Evolutionary conservation across 2,329 filamentous ascomycete genomes (phyloP), one percentile per base, ranked within the genome.

Genomic region (Capronia epimyces): DNA sequence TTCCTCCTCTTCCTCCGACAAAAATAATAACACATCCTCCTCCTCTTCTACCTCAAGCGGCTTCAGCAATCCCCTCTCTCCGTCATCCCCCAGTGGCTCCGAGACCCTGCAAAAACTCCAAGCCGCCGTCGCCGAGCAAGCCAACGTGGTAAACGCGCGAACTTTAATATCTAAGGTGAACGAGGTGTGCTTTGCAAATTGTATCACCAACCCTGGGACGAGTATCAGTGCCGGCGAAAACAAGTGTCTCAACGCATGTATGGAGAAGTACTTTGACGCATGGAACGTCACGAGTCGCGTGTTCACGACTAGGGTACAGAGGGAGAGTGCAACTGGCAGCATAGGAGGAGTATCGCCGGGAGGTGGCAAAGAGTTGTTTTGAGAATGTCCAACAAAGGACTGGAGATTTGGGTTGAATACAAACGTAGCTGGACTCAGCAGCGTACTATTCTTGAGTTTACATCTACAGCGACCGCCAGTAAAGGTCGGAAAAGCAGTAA

Each of bases 221-320:
- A 81, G 80, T 47, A 71, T 90, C 49, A 83, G 82, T 43, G 79
- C 76, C 69, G 70, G 77, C 69, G 87, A 91, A 68, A 75, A 81
- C 65, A 75, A 78, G 18, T 91, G 87, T 73, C 77, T 87, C 64
- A 86, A 79, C 16, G 75, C 78, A 54, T 91, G 87, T 74, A 87
- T 89, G 81, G 86, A 90, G 63, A 90, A 90, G 70, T 91, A 90
- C 75, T 87, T 90, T 76, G 72, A 77, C 25, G 79, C 85, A 9
- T 91, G 87, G 87, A 89, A 89, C 71, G 73, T 78, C 57, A 82
- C 87, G 64, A 86, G 83, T 72, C 69, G 75, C 42, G 76, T 82
- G 34, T 89, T 88, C 67, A 79, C 88, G 63, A 69, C 70, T 56
- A 76, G 80, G 60, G 69, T 82, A 69, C 81, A 84, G 68, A 75